These are phyloP conservation scores for Cryptococcus floricola DNA, from an alignment of 1,284 basidiomycete species.

Conservation along the genomic window DNA sequence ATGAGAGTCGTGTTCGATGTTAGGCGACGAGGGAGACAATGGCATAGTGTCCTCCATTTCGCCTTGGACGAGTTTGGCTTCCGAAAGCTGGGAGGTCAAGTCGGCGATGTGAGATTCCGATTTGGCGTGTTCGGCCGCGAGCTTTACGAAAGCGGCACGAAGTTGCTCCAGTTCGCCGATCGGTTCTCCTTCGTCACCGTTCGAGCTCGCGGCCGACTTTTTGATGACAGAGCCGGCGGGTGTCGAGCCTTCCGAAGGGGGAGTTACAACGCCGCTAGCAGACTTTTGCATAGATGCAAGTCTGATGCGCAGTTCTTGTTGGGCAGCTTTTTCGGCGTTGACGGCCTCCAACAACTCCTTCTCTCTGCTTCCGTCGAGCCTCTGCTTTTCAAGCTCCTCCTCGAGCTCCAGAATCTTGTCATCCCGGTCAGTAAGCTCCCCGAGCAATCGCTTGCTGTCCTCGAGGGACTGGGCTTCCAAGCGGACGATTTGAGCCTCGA, in stretches of 20 bases:
- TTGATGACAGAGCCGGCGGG: background rate
- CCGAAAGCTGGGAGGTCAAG: conserved; percentile 75
- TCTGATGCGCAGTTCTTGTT: conserved; percentile 12
- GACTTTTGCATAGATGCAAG: conserved; percentile 6
- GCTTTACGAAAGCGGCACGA: conserved; percentile 70
- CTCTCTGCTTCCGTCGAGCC: conserved; percentile 46
- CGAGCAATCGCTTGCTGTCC: conserved; percentile 54
- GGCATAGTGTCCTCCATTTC: conserved; percentile 27
- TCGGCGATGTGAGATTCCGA: conserved; percentile 80
- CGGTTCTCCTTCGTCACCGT: background rate
- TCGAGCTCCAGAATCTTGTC: conserved; percentile 69
- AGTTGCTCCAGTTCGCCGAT: conserved; percentile 45
- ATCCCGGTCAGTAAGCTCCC: conserved; percentile 77
- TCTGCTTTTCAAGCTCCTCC: conserved; percentile 55
- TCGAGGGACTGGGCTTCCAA: conserved; percentile 60
- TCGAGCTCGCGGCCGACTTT: too few relatives aligned
- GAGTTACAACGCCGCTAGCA: background rate
- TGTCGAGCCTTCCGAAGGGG: conserved; percentile 1
- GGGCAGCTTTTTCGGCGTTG: conserved; percentile 11
- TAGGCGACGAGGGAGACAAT: conserved; percentile 10
- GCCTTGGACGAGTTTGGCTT: conserved; percentile 59
- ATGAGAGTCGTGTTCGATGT: background rate
- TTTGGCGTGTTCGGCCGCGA: conserved; percentile 70
- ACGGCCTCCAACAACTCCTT: conserved; percentile 55
- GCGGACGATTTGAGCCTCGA: conserved; percentile 68